These are phyloP conservation scores for Arachnomyces sp. DNA, from an alignment of 2,329 filamentous ascomycete genomes.

Conservation along the genomic window DNA sequence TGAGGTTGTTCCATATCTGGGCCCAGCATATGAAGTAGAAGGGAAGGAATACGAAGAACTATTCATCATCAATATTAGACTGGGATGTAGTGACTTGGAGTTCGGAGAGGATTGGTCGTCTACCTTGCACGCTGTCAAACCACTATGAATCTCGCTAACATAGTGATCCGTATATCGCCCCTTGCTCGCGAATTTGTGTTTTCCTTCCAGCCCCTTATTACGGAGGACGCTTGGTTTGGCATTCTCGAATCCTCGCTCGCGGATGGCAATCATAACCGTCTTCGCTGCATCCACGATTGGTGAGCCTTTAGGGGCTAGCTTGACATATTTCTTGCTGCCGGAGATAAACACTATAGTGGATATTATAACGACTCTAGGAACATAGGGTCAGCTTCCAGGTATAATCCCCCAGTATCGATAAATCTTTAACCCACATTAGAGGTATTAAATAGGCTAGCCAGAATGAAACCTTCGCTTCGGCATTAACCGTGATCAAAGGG, in stretches of 20 bases:
- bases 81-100: no score
- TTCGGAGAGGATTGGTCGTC: background rate
- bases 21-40: slow-evolving; percentile 38
- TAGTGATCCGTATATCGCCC: slow-evolving; percentile 43
- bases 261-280: slow-evolving; percentile 13
- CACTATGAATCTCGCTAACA: slow-evolving; percentile 55
- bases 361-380: slow-evolving; percentile 29
- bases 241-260: slow-evolving; percentile 14
- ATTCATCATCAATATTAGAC: background rate
- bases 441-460: slow-evolving; percentile 51
- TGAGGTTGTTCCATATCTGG: slow-evolving; percentile 32
- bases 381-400: no score
- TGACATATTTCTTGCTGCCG: slow-evolving; percentile 18
- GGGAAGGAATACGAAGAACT: slow-evolving; percentile 54
- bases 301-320: slow-evolving; percentile 43
- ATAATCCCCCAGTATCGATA: no score
- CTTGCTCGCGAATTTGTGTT: slow-evolving; percentile 16
- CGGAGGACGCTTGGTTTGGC: slow-evolving; percentile 11
- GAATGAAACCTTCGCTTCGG: slow-evolving; percentile 56
- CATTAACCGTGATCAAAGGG: slow-evolving; percentile 50
- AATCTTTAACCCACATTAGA: slow-evolving; percentile 43
- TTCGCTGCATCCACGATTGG: slow-evolving; percentile 46
- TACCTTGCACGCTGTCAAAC: slow-evolving; percentile 51
- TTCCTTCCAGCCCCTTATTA: slow-evolving; percentile 11
- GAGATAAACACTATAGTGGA: slow-evolving; percentile 43